Percentiles rank a stretch among this genome's conserved stretches.
Evolutionary conservation across 2,329 filamentous ascomycete species (phyloP).

Genomic region (Cercospora sp.): DNA sequence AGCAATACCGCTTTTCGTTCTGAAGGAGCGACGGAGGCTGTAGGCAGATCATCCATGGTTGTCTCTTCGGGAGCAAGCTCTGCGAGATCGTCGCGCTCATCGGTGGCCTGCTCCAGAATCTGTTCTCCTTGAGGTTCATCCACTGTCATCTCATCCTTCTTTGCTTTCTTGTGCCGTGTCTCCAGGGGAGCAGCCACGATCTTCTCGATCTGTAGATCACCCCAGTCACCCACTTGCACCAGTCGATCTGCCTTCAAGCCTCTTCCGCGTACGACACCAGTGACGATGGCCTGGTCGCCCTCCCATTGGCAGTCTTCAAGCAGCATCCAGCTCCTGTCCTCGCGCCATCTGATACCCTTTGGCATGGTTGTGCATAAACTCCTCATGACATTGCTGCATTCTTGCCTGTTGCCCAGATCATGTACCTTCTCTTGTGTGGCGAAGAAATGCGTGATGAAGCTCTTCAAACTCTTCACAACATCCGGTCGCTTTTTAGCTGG

Average conservation of each 20-base stretch:
- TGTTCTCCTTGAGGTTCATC: conserved; percentile 60
- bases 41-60: conserved; percentile 68
- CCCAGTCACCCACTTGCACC: conserved; percentile 90
- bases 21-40: conserved; percentile 50
- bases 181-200: conserved; percentile 75
- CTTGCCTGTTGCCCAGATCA: conserved; percentile 82
- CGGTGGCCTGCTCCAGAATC: conserved; percentile 68
- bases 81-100: conserved; percentile 78
- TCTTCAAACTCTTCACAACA: conserved; percentile 79
- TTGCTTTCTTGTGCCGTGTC: conserved; percentile 55
- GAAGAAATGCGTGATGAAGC: conserved; percentile 92
- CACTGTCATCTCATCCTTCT: conserved; percentile 62
- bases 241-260: conserved; percentile 86
- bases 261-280: conserved; percentile 81
- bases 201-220: conserved; percentile 86
- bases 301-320: conserved; percentile 78
- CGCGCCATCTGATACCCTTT: conserved; percentile 93
- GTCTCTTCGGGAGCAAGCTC: conserved; percentile 85
- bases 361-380: conserved; percentile 89
- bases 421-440: conserved; percentile 88
- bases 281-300: conserved; percentile 58
- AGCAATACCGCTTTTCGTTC: conserved; percentile 79
- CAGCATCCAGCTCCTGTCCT: conserved; percentile 93
- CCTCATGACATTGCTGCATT: conserved; percentile 86
- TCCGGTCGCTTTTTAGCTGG: conserved; percentile 75